Conservation (phyloP, 2,329 filamentous ascomycete species). For the Colletotrichum trifolii region DNA sequence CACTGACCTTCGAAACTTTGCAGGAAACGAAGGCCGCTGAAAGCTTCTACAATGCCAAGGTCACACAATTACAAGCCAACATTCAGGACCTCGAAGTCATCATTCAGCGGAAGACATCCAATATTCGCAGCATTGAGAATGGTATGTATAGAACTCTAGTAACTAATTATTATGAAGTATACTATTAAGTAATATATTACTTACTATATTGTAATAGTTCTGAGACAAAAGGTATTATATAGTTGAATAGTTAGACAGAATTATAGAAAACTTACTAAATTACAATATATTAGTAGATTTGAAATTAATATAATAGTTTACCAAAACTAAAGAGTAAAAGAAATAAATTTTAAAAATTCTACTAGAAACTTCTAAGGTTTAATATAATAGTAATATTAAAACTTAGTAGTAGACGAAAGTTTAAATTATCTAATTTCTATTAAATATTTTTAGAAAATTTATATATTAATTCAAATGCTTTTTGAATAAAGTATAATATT, state of each 20-base stretch:
- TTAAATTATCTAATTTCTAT: no score
- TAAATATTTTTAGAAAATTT: no score
- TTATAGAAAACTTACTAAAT: no score
- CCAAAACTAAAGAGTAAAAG: rapidly evolving
- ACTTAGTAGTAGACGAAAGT: rapidly evolving
- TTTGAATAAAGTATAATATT: no score
- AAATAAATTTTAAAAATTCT: no score
- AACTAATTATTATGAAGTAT: neutral
- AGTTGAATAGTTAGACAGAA: neutral
- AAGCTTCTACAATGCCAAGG: conserved; percentile 67
- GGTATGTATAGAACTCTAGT: conserved; percentile 57
- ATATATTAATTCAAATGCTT: no score
- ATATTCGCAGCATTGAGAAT: conserved; percentile 89
- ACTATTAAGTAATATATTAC: neutral
- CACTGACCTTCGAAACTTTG: neutral
- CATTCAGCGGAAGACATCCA: conserved; percentile 80
- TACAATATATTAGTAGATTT: no score
- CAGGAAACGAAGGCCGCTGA: conserved; percentile 59
- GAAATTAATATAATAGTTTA: no score
- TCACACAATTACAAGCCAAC: conserved; percentile 63
- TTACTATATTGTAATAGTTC: conserved; percentile 43
- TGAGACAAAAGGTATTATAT: conserved; percentile 58
- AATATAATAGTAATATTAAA: no score
- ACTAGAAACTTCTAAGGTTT: no score
- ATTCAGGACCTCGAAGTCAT: conserved; percentile 68